Percentiles rank a stretch among this genome's conserved stretches.
phyloP scores from a whole-genome alignment of 495 filamentous ascomycete species.

The Letharia columbiana region DNA sequence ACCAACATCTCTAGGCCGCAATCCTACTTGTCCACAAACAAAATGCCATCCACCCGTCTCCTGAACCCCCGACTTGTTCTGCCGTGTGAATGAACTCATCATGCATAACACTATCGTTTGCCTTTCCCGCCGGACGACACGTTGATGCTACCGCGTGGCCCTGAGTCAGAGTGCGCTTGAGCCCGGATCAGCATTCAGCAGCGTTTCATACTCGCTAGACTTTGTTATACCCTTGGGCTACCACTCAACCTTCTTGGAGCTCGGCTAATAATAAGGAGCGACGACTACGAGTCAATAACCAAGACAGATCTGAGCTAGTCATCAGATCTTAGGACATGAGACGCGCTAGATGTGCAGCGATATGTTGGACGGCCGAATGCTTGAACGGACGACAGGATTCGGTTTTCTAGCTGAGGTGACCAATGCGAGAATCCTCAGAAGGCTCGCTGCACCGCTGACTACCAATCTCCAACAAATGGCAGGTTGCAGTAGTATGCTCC shows the following conservation, averaged over 20 bases:
- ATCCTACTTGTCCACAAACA: neutral
- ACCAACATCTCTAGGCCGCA: neutral
- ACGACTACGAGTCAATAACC: neutral
- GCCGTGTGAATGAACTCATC: neutral
- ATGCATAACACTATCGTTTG: neutral
- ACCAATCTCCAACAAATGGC: slow-evolving; percentile 5
- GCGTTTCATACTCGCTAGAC: neutral
- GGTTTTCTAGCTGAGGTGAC: neutral
- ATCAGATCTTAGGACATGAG: neutral
- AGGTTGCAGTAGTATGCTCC: neutral
- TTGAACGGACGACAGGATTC: neutral
- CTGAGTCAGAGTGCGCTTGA: neutral
- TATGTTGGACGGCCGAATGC: neutral
- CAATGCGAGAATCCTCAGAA: neutral
- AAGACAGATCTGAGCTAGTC: neutral
- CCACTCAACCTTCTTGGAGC: neutral
- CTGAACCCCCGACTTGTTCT: neutral
- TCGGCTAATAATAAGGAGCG: neutral
- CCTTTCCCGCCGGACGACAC: neutral
- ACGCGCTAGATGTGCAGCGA: neutral
- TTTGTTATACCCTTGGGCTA: neutral
- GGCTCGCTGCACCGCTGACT: neutral
- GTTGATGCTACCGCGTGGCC: neutral
- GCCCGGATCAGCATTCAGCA: neutral
- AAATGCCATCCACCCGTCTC: neutral